Percentiles rank a stretch among this genome's conserved stretches.
These are phyloP conservation scores for Opeltia flavorubescens DNA, from an alignment of 495 filamentous ascomycete species.

Conservation along the genomic window DNA sequence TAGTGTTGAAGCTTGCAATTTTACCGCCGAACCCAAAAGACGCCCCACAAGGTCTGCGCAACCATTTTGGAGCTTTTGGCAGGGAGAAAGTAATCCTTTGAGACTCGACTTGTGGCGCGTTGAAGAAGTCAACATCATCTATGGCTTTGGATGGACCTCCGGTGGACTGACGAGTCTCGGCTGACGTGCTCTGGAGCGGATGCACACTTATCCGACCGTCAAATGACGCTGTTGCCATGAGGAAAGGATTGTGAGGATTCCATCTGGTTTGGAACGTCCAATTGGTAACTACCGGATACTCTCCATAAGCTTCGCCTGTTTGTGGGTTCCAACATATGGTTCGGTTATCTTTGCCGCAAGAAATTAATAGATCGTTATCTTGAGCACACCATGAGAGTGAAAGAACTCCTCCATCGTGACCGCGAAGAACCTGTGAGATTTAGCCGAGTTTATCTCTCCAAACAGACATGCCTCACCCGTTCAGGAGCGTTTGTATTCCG, in stretches of 20 bases:
- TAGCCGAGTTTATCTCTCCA: constrained; percentile 5
- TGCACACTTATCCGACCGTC: constrained; percentile 90
- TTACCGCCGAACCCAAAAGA: constrained; percentile 96
- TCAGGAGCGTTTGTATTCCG: constrained; percentile 94
- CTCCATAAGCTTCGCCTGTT: constrained; percentile 70
- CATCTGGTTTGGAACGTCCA: constrained; percentile 96
- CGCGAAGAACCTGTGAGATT: constrained; percentile 48
- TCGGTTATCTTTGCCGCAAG: constrained; percentile 91
- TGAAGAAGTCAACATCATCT: constrained; percentile 95
- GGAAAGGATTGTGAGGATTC: constrained; percentile 81
- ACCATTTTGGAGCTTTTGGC: constrained; percentile 76
- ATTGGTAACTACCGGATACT: constrained; percentile 94
- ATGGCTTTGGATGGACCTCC: constrained; percentile 50
- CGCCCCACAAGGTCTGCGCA: constrained; percentile 70
- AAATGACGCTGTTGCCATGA: constrained; percentile 90
- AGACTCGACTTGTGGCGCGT: constrained; percentile 76
- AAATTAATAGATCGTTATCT: constrained; percentile 80
- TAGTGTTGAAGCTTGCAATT: constrained; percentile 60
- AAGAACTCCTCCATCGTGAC: constrained; percentile 83
- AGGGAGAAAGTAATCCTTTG: constrained; percentile 82
- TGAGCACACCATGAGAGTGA: constrained; percentile 94
- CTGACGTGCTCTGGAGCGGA: constrained; percentile 75
- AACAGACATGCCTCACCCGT: constrained; percentile 30
- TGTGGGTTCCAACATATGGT: constrained; percentile 95
- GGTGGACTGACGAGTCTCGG: constrained; percentile 32